A percentile compares a stretch with the other conserved stretches of the same genome.
Conservation (phyloP, 1,284 basidiomycete genomes). For the Rhodofomes roseus region DNA sequence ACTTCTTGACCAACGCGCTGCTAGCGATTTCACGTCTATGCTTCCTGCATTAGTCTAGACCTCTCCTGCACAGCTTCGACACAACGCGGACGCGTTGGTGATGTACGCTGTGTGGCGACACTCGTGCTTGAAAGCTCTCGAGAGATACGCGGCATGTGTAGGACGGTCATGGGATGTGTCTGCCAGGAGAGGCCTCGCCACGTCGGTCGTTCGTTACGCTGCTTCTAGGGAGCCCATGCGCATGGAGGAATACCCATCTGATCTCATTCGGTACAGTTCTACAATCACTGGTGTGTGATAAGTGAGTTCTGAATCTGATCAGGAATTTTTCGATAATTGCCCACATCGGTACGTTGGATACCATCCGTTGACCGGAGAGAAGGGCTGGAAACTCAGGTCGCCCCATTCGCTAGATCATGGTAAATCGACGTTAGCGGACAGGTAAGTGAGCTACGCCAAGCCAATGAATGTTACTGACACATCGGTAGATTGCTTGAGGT, state of each 20-base stretch:
- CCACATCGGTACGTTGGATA: slow-evolving; percentile 67
- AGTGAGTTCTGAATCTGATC: slow-evolving; percentile 2
- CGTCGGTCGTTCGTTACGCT: slow-evolving; percentile 28
- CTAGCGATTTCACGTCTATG: slow-evolving; percentile 13
- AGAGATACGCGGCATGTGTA: slow-evolving; percentile 15
- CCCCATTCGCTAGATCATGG: slow-evolving; percentile 68
- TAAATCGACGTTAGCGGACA: slow-evolving; percentile 89
- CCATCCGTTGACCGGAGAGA: neutral
- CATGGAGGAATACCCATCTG: slow-evolving; percentile 72
- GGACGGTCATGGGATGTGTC: slow-evolving; percentile 6
- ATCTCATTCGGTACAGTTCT: slow-evolving; percentile 65
- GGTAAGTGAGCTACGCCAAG: slow-evolving; percentile 33
- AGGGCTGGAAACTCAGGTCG: neutral
- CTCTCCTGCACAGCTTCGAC: neutral
- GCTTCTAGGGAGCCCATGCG: slow-evolving; percentile 32
- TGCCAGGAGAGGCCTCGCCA: slow-evolving; percentile 26
- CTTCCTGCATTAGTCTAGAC: slow-evolving; percentile 2
- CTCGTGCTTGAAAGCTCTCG: slow-evolving; percentile 34
- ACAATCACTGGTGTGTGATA: neutral
- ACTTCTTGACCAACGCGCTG: slow-evolving; percentile 4
- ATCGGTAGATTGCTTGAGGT: slow-evolving; percentile 64
- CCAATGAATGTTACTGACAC: neutral
- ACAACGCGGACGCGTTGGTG: neutral
- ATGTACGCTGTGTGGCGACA: slow-evolving; percentile 38
- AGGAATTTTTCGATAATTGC: slow-evolving; percentile 96